Evolutionary conservation across 129 eudicot genomes (phyloP).

Genomic region (Scalesia atractyloides): DNA sequence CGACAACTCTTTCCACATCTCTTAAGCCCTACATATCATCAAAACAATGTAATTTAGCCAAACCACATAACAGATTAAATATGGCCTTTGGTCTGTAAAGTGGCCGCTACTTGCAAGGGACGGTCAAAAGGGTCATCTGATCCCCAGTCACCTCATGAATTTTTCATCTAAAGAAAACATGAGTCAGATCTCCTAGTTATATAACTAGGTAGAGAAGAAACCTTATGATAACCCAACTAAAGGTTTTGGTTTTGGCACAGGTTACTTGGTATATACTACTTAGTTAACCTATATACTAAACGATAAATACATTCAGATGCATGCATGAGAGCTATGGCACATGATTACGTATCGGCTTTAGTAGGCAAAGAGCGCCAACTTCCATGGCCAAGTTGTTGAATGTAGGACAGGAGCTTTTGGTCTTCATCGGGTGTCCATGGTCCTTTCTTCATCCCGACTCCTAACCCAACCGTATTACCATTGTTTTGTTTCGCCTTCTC

Average conservation of each 20-base stretch:
- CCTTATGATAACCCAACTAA: too few species aligned
- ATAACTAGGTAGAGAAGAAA: too few species aligned
- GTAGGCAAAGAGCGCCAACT: slow-evolving; percentile 79
- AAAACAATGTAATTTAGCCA: neutral
- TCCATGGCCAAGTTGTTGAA: slow-evolving; percentile 67
- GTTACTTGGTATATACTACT: neutral
- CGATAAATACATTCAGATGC: neutral
- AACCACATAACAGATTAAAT: neutral
- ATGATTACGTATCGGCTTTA: slow-evolving; percentile 54
- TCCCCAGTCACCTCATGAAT: too few species aligned
- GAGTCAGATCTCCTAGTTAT: too few species aligned
- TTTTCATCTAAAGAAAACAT: too few species aligned
- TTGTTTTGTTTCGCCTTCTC: slow-evolving; percentile 32
- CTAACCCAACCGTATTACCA: slow-evolving; percentile 30
- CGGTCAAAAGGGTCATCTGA: too few species aligned
- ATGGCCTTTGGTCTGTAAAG: neutral
- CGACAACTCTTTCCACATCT: slow-evolving; percentile 79
- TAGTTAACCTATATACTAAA: neutral
- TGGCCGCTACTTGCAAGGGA: too few species aligned
- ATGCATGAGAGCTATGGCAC: neutral
- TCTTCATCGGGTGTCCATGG: slow-evolving; percentile 85
- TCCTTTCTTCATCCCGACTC: slow-evolving; percentile 62
- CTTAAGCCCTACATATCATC: slow-evolving; percentile 50
- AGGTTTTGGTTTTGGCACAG: too few species aligned
- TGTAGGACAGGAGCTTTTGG: slow-evolving; percentile 55